phyloP scores from a whole-genome alignment of 2,329 filamentous ascomycete genomes.

The Fusarium concolor region DNA sequence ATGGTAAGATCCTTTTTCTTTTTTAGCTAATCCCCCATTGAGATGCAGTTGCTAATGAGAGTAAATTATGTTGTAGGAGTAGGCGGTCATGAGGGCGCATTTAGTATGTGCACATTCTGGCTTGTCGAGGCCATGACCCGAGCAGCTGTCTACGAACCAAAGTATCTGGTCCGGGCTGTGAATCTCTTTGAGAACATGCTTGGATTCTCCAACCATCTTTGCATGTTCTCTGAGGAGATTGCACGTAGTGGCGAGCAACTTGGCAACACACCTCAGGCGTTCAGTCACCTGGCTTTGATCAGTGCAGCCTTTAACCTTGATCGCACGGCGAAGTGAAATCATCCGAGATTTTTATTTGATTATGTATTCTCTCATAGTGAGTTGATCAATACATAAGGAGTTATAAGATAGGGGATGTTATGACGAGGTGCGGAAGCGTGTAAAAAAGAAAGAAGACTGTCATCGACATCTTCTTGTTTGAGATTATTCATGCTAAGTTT shows the following conservation, averaged over 20 bases:
- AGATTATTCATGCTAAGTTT: background rate
- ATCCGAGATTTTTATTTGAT: background rate
- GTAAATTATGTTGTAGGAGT: slow-evolving; percentile 63
- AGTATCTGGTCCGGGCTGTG: slow-evolving; percentile 70
- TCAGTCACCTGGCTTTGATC: slow-evolving; percentile 80
- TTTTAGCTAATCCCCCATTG: background rate
- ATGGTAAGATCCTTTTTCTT: slow-evolving; percentile 62
- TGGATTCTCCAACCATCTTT: slow-evolving; percentile 79
- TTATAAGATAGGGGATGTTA: background rate
- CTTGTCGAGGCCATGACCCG: slow-evolving; percentile 81
- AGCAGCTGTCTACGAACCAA: slow-evolving; percentile 72
- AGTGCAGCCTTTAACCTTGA: slow-evolving; percentile 83
- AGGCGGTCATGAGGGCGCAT: slow-evolving; percentile 79
- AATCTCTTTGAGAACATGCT: slow-evolving; percentile 83
- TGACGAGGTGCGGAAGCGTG: background rate
- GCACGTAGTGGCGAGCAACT: slow-evolving; percentile 79
- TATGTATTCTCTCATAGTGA: background rate
- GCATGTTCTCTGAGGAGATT: slow-evolving; percentile 85
- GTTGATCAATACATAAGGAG: background rate
- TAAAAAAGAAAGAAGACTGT: background rate
- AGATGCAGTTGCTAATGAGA: slow-evolving; percentile 8
- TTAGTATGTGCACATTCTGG: slow-evolving; percentile 88
- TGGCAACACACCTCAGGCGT: slow-evolving; percentile 83
- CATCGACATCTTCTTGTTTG: background rate
- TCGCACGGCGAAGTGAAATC: slow-evolving; percentile 54